These are phyloP conservation scores for Harringtonia lauricola DNA, from an alignment of 2,329 filamentous ascomycete species.

Conservation along the genomic window DNA sequence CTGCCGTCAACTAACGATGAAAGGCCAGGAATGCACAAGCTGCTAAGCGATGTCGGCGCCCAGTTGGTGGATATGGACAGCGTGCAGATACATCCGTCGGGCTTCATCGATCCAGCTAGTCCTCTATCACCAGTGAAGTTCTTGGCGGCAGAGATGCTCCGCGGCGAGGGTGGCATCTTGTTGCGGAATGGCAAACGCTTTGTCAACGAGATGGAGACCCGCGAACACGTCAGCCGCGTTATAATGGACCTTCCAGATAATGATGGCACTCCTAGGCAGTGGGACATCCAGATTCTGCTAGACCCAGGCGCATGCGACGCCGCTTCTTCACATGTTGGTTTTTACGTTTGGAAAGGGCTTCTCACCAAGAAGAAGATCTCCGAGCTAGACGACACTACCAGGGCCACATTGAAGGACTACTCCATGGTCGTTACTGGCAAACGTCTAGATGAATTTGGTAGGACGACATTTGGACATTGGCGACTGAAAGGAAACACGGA, in stretches of 20 bases:
- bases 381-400: conserved; percentile 77
- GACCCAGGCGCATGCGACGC: conserved; percentile 98
- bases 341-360: conserved; percentile 94
- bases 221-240: conserved; percentile 98
- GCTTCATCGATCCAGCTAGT: conserved; percentile 95
- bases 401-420: conserved; percentile 85
- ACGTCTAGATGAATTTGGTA: conserved; percentile 90
- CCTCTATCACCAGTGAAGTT: conserved; percentile 97
- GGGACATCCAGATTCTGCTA: conserved; percentile 90
- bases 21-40: conserved; percentile 52
- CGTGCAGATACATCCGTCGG: conserved; percentile 96
- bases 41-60: conserved; percentile 71
- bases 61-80: conserved; percentile 99
- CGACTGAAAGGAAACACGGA: conserved; percentile 48
- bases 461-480: conserved; percentile 97
- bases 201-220: conserved; percentile 94
- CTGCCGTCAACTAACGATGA: conserved; percentile 76
- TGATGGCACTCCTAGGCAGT: conserved; percentile 24
- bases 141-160: conserved; percentile 92
- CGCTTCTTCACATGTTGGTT: conserved; percentile 96
- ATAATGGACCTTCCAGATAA: conserved; percentile 37
- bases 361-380: conserved; percentile 98
- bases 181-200: conserved; percentile 88
- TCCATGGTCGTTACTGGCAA: conserved; percentile 91
- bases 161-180: conserved; percentile 93